Percentiles rank a stretch among this genome's conserved stretches.
Evolutionary conservation across 2,329 filamentous ascomycete genomes (phyloP).

Genomic region (Ceratocystis papillata): DNA sequence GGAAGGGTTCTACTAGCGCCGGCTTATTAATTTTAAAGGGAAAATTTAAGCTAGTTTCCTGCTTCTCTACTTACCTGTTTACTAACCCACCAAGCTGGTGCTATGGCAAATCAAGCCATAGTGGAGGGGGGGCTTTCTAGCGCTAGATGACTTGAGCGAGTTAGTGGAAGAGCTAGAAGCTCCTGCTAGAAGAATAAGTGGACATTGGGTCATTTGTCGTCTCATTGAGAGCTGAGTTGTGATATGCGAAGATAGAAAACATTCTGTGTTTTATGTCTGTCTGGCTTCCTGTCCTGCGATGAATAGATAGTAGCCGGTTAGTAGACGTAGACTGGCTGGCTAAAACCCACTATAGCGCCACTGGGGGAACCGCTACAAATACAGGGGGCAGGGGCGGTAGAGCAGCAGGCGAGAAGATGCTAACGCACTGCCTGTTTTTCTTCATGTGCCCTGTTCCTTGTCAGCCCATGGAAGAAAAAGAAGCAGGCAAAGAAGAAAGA

Average conservation of each 20-base stretch:
- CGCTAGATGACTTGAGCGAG: background rate
- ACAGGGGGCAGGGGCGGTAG: too few relatives aligned
- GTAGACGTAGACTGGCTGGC: too few relatives aligned
- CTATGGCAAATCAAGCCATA: background rate
- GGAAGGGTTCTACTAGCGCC: background rate
- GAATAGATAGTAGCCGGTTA: background rate
- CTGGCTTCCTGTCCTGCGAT: background rate
- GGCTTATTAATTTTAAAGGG: too few relatives aligned
- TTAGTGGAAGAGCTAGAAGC: background rate
- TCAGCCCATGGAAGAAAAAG: background rate
- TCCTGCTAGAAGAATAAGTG: background rate
- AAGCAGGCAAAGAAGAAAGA: conserved; percentile 1
- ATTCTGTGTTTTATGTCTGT: background rate
- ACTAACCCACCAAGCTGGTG: background rate
- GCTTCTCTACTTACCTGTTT: background rate
- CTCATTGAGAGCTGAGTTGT: too few relatives aligned
- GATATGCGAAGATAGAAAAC: too few relatives aligned
- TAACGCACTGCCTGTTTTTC: background rate
- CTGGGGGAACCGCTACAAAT: too few relatives aligned
- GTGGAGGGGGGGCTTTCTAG: background rate
- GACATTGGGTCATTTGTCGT: too few relatives aligned
- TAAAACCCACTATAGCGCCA: too few relatives aligned
- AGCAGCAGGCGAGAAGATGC: too few relatives aligned
- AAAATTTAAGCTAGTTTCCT: too few relatives aligned
- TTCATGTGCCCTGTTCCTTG: background rate